Base-by-base conservation (phyloP, 805 yeast genomes). In the Pichia rugopelliculosa region DNA sequence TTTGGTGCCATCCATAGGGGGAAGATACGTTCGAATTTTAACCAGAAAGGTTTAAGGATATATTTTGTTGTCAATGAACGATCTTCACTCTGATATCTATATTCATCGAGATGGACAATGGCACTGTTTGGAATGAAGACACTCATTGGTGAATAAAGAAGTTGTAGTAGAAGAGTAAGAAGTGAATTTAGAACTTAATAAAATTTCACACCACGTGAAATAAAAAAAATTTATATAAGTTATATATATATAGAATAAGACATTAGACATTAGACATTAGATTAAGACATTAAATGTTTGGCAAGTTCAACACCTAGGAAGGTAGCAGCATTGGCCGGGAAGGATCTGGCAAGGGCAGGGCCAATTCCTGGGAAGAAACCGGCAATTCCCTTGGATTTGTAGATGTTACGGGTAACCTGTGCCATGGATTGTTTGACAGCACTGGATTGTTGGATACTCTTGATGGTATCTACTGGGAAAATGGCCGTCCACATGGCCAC, bases 251-350 rank as follows among this genome's bases (percentile, higher is more conserved):
- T 15, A 30, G 34, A 30, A 30, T 30, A 10, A 30, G 13, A 15
- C 13, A 11, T 15, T n/a, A n/a, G n/a, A n/a, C n/a, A n/a, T n/a
- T n/a, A n/a, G n/a, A n/a, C 27, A 13, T 9, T 26, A 3, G 4
- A 10, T 42, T 30, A 42, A 21, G 33, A 25, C 46, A 62, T 51
- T 26, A 61, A 52, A 18, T 54, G 55, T 50, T 59, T 58, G 3
- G 96, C 87, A 49, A 90, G 60, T 65, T 91, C 99, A 26, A 91
- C 98, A 41, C 98, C 99, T 33, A 88, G 76, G 70, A 91, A 91
- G 3, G 98, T 90, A 9, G 99, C 98, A n/a, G 99, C 99, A 67
- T 93, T 91, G 21, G 98, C 98, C 3, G 98, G 98, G 84, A 93
- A 91, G 37, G 95, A 83, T 66, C 99, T 78, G 23, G 88, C 79